Base-by-base conservation (phyloP, 768 basidiomycete genomes). In the Trametes coccinea region DNA sequence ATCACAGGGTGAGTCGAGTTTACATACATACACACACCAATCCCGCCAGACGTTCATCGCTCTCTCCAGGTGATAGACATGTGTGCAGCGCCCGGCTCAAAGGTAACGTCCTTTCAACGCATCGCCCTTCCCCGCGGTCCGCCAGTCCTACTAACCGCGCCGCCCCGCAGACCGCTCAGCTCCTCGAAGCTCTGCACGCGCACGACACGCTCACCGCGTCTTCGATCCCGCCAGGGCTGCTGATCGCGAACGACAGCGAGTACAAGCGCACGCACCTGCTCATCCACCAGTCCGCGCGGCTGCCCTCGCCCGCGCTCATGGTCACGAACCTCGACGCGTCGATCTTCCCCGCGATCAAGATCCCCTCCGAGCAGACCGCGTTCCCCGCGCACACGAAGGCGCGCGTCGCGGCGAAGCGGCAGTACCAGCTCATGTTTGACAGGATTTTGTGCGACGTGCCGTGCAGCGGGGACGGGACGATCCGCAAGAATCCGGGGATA, bases 81-180 rank as follows among this genome's bases (percentile, higher is more conserved):
- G 92, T 99, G 97, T 71, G 97, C 97, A 16, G 96, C 97, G 2
- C 97, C 97, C 0, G 97, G 97, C 5, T 97, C 95, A 27, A 99
- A 99, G 79, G 92, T 91, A 65, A 3, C 44, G 33, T 27, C 40
- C 13, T 34, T 50, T n/a, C 43, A 59, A 33, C 59, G 49, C 41
- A 47, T 41, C 10, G 27, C 40, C 5, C 16, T n/a, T 30, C 4
- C 6, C 34, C 34, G 34, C 34, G 5, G 34, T 22, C 22, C 22
- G 22, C 22, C 22, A 22, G 22, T 27, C 17, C 27, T 8, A 8
- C 17, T 31, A 1, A 56, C 43, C 34, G 22, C 9, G 49, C 37
- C 34, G 22, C 9, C 48, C 37, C 40, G 34, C 69, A 93, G 90
- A 97, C 96, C 7, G 93, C 95, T 8, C 97, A 99, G 78, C 82